phyloP scores from a whole-genome alignment of 83 land plant species.

The Diphasiastrum complanatum region DNA sequence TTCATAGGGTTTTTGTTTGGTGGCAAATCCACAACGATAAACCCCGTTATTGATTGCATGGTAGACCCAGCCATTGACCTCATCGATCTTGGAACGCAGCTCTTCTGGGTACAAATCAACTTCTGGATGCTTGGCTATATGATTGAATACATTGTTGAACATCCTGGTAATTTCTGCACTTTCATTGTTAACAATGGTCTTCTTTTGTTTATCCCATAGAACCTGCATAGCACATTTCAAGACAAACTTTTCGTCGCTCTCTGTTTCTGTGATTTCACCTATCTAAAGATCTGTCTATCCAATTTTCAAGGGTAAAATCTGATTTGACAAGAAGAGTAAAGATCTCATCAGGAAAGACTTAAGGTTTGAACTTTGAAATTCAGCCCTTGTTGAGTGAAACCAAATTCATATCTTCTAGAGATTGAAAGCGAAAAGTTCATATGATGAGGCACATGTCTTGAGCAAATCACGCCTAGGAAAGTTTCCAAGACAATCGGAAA shows the following conservation, averaged over 20 bases:
- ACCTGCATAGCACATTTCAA: conserved; percentile 37
- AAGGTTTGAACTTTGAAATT: too few relatives aligned
- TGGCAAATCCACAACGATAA: conserved; percentile 82
- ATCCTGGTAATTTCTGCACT: conserved; percentile 74
- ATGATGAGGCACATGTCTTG: not conserved
- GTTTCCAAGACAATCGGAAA: not conserved
- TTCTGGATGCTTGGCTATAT: conserved; percentile 57
- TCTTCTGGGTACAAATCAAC: conserved; percentile 62
- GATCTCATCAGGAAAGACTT: too few relatives aligned
- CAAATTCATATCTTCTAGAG: too few relatives aligned
- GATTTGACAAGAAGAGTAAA: too few relatives aligned
- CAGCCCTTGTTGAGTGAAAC: too few relatives aligned
- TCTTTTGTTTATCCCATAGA: conserved; percentile 74
- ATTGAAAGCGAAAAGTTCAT: not conserved
- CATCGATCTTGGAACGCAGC: conserved; percentile 51
- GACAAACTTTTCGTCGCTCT: too few relatives aligned
- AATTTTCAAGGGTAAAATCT: too few relatives aligned
- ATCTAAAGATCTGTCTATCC: too few relatives aligned
- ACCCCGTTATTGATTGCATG: conserved; percentile 75
- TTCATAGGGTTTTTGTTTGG: conserved; percentile 59
- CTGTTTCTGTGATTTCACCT: too few relatives aligned
- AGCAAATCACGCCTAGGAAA: too few relatives aligned
- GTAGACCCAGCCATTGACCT: conserved; percentile 64
- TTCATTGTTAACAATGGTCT: conserved; percentile 78
- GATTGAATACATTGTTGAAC: conserved; percentile 75